Base-by-base conservation (phyloP, 139 green algal genomes). In the Mychonastes homosphaera region DNA sequence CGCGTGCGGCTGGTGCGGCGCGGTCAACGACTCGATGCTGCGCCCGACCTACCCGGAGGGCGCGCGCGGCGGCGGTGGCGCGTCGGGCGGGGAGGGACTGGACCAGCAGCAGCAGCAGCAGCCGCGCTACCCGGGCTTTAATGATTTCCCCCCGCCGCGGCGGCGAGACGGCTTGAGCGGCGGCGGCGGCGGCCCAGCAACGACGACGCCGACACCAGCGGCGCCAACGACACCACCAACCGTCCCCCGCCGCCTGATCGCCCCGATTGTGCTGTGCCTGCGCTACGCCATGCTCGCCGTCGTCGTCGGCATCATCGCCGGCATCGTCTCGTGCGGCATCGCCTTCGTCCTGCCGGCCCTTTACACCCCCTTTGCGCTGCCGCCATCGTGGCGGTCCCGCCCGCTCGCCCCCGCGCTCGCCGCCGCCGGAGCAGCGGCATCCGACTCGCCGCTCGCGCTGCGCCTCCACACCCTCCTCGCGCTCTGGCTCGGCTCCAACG, bases 1-100 rank as follows among this genome's bases (percentile, higher is more conserved):
- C 12, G 43, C 53, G 56, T 63, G 56, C 29, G 56, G 56, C 56
- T 63, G 56, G 56, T 63, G 56, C 45, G 56, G 43, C 0, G 56
- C 28, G n/a, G 39, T 63, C 27, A 63, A 63, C 43, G 34, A 47
- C 29, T 32, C 45, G 2, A 8, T 26, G 18, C 54, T 51, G 29
- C 44, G 44, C 44, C 1, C 18, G 6, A 24, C 28, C 23, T 23
- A 52, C 44, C 28, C 28, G 18, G 21, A 52, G 0, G 26, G 16
- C n/a, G 38, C 54, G 38, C 3, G 4, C 30, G 6, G 18, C 21
- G 29, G 4, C 30, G 6, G 18, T 30, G 29, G 7, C 7, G 47
- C 18, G 15, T 6, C 8, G 28, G 30, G 41, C 15, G 9, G 6
- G 27, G 30, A 56, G 50, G 30, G 41, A 12, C 9, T n/a, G 30